Evolutionary conservation across 2,329 filamentous ascomycete species (phyloP).

Genomic region (Colletotrichum siamense): DNA sequence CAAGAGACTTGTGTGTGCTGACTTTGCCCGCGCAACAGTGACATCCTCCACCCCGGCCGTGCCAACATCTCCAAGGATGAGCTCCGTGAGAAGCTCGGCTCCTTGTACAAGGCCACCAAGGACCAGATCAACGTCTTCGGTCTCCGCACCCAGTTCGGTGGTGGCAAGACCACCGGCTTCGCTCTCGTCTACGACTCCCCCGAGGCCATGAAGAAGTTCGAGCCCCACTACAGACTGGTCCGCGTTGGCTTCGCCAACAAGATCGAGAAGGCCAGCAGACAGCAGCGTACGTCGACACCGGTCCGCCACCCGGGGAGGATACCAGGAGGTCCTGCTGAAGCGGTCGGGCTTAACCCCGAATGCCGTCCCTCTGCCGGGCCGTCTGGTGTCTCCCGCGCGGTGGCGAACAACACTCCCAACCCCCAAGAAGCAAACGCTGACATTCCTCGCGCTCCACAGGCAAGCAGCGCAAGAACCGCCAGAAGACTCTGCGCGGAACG

Average conservation of each 20-base stretch:
- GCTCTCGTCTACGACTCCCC: conserved; percentile 97
- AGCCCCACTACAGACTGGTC: conserved; percentile 97
- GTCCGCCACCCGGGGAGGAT: background rate
- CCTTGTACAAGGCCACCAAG: conserved; percentile 98
- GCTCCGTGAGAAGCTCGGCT: conserved; percentile 91
- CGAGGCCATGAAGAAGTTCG: conserved; percentile 99
- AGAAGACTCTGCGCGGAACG: conserved; percentile 97
- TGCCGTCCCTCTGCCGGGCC: background rate
- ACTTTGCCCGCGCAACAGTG: conserved; percentile 60
- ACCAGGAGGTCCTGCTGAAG: background rate
- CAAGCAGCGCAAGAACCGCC: conserved; percentile 99
- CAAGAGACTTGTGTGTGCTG: background rate
- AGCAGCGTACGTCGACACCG: conserved; percentile 84
- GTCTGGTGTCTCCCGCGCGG: conserved; percentile 24
- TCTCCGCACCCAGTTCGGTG: conserved; percentile 98
- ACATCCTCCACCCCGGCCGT: conserved; percentile 98
- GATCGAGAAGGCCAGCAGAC: conserved; percentile 96
- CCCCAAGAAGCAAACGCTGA: conserved; percentile 21
- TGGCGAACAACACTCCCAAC: background rate
- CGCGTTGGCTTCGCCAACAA: conserved; percentile 91
- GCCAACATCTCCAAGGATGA: conserved; percentile 99
- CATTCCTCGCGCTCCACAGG: conserved; percentile 60
- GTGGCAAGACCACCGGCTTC: conserved; percentile 99
- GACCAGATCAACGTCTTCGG: conserved; percentile 98
- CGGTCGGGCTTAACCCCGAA: background rate